phyloP scores from a whole-genome alignment of 2,329 filamentous ascomycete genomes.

The Zopfia rhizophila region DNA sequence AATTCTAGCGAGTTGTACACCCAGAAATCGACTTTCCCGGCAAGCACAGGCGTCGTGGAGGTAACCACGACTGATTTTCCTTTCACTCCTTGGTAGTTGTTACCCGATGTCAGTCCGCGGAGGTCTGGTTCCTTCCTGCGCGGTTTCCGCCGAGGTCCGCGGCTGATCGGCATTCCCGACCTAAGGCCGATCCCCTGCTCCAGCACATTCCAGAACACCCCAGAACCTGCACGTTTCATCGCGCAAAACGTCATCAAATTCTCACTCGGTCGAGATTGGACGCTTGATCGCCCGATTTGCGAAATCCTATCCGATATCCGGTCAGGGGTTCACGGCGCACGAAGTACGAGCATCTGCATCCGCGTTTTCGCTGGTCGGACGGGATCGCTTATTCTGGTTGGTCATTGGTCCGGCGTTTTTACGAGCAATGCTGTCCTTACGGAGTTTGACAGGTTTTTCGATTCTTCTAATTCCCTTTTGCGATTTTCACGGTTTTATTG shows the following conservation, averaged over 20 bases:
- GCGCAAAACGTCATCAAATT: background rate
- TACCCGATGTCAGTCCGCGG: constrained; percentile 22
- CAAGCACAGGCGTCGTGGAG: constrained; percentile 62
- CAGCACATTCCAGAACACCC: constrained; percentile 36
- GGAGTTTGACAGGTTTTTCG: constrained; percentile 4
- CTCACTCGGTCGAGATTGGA: constrained; percentile 5
- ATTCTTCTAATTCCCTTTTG: constrained; percentile 7
- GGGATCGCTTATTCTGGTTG: constrained; percentile 7
- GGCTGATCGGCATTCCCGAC: constrained; percentile 14
- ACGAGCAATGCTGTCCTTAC: constrained; percentile 1
- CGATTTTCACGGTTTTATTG: constrained; percentile 2
- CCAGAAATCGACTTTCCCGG: constrained; percentile 87
- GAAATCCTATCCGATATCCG: background rate
- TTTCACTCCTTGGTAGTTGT: too few relatives aligned
- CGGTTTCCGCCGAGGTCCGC: constrained; percentile 26
- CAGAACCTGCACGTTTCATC: constrained; percentile 25
- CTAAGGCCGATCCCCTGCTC: constrained; percentile 13
- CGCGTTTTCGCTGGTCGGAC: constrained; percentile 13
- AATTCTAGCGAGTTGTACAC: constrained; percentile 77
- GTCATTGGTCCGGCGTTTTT: background rate
- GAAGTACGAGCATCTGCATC: constrained; percentile 7
- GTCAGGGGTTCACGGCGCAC: constrained; percentile 1
- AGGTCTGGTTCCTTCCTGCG: constrained; percentile 4
- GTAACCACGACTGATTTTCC: constrained; percentile 44
- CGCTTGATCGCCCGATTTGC: constrained; percentile 2